These are phyloP conservation scores for Neurospora sp. DNA, from an alignment of 495 filamentous ascomycete species.

Conservation along the genomic window DNA sequence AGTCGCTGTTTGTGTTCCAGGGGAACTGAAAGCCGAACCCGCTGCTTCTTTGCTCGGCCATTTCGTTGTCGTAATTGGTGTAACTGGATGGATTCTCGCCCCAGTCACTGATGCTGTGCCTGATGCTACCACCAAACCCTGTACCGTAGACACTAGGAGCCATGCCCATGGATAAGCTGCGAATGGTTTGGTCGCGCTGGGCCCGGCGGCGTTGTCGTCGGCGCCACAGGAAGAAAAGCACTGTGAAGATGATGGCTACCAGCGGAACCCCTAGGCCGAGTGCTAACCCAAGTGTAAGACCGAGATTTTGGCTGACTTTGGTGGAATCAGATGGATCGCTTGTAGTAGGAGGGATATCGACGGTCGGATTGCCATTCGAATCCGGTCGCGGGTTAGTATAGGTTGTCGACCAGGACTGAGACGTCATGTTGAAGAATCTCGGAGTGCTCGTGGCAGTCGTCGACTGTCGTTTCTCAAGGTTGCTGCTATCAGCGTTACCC, in stretches of 20 bases:
- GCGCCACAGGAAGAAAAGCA: conserved; percentile 49
- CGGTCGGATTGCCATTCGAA: background rate
- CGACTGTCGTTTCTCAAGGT: conserved; percentile 15
- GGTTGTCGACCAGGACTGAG: conserved; percentile 54
- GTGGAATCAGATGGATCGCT: background rate
- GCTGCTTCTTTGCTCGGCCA: conserved; percentile 29
- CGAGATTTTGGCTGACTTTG: conserved; percentile 24
- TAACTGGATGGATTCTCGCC: background rate
- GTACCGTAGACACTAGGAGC: background rate
- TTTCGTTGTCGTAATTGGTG: conserved; percentile 32
- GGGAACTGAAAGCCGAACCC: conserved; percentile 16
- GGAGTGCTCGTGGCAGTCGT: conserved; percentile 32
- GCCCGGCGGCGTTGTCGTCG: conserved; percentile 26
- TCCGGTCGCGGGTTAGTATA: conserved; percentile 51
- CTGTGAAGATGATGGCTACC: conserved; percentile 39
- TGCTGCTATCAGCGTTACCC: background rate
- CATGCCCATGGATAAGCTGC: conserved; percentile 30
- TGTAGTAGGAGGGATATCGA: background rate
- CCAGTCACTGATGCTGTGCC: conserved; percentile 5
- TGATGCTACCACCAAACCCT: conserved; percentile 17
- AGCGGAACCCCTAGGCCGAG: conserved; percentile 65
- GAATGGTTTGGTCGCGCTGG: conserved; percentile 28
- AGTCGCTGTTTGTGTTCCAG: conserved; percentile 25
- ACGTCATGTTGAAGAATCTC: conserved; percentile 72
- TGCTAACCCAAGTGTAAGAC: conserved; percentile 51